phyloP scores from a whole-genome alignment of 495 filamentous ascomycete genomes.

The Hyphodiscus hymeniophilus region DNA sequence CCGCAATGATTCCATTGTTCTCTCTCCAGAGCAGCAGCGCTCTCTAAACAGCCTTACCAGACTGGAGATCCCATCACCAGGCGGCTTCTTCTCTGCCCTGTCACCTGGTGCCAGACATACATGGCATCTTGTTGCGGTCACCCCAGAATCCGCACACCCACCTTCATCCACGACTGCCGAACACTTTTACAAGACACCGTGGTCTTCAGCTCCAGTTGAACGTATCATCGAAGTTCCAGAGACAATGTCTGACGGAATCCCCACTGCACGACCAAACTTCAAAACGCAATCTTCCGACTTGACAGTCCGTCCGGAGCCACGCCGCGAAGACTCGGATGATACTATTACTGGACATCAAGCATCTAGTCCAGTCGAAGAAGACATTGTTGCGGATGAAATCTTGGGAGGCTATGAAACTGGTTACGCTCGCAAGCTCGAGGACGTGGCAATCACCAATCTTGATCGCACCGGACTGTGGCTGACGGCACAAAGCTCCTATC shows the following conservation, averaged over 20 bases:
- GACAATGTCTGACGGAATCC: conserved; percentile 47
- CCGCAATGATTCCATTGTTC: conserved; percentile 24
- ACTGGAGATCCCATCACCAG: conserved; percentile 80
- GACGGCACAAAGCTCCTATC: conserved; percentile 65
- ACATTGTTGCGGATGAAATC: conserved; percentile 43
- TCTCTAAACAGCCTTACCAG: conserved; percentile 49
- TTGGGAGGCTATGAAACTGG: conserved; percentile 60
- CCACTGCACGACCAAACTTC: conserved; percentile 49
- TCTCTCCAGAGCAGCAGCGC: conserved; percentile 34
- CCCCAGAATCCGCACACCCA: conserved; percentile 32
- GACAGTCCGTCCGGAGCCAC: conserved; percentile 12
- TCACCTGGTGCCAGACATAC: conserved; percentile 63
- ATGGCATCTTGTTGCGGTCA: conserved; percentile 51
- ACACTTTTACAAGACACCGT: conserved; percentile 76
- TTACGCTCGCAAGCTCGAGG: conserved; percentile 58
- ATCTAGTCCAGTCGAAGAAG: conserved; percentile 27
- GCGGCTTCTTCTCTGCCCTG: conserved; percentile 83
- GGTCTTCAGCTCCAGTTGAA: conserved; percentile 55
- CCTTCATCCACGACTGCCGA: conserved; percentile 76
- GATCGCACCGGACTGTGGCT: conserved; percentile 82
- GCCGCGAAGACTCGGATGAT: conserved; percentile 22
- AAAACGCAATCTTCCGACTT: conserved; percentile 3
- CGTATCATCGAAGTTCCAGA: conserved; percentile 54
- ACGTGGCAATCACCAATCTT: conserved; percentile 55
- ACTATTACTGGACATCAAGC: conserved; percentile 26